Evolutionary conservation across 768 basidiomycete genomes (phyloP).

Genomic region (Lepiota venenata): DNA sequence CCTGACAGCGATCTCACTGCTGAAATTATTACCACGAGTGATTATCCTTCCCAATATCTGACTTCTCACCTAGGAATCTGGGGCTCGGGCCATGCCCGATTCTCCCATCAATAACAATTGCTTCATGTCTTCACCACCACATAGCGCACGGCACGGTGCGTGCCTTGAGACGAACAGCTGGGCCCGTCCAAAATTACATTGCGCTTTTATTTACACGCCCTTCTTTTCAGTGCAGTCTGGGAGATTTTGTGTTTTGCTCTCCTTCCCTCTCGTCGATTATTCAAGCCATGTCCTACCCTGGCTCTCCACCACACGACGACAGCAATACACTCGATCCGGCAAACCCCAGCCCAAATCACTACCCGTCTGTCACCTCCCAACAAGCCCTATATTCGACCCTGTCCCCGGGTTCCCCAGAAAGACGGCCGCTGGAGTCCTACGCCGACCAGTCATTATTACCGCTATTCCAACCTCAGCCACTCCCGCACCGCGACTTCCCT

Average conservation of each 20-base stretch:
- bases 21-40: no score
- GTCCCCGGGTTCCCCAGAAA: slow-evolving; percentile 15
- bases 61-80: no score
- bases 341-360: neutral
- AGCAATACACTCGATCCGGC: neutral
- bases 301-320: slow-evolving; percentile 3
- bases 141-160: slow-evolving; percentile 5
- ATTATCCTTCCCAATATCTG: no score
- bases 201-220: slow-evolving; percentile 8
- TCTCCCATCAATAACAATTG: no score
- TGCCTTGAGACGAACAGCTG: slow-evolving; percentile 1
- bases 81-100: no score
- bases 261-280: neutral
- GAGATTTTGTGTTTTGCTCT: neutral
- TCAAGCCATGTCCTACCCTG: slow-evolving; percentile 7
- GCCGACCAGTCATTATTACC: slow-evolving; percentile 17
- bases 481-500: slow-evolving; percentile 14
- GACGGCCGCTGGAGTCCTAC: slow-evolving; percentile 25
- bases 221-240: slow-evolving; percentile 6
- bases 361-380: neutral
- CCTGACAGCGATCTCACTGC: no score
- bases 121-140: no score
- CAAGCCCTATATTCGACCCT: slow-evolving; percentile 1
- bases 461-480: slow-evolving; percentile 13
- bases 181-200: slow-evolving; percentile 10